Base-by-base conservation (phyloP, 192 early-diverging fungal genomes). In the Pilaira anomala region DNA sequence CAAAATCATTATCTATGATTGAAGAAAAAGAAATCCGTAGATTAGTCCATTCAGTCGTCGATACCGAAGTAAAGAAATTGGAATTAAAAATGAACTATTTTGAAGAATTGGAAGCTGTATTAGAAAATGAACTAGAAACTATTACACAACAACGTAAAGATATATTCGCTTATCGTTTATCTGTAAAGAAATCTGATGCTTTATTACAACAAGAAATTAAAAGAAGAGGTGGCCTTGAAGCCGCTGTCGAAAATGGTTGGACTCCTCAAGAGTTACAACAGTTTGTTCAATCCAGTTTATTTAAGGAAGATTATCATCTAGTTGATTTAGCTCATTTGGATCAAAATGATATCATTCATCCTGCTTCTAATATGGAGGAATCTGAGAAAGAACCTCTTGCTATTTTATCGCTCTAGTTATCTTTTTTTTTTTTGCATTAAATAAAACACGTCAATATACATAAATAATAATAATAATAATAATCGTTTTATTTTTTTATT, bases 71-170 rank as follows among this genome's bases (percentile, higher is more conserved):
- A 55, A 82, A 83, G 70, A 96, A 97, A 72, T 63, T 98, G 54
- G 89, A 94, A 61, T 79, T 93, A 22, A 99, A 99, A 74, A 83
- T 98, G 85, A 75, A 82, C 62, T 92, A 97, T 73, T 95, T 99
- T 71, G 87, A 95, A 45, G 91, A 96, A 68, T 67, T 98, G 55
- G 97, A 97, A 72, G 79, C 76, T 16, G 77, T 95, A 3, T 70
- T 99, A 12, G 96, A 97, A 55, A 78, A 80, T n/a, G 96, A 99
- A 76, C 78, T 89, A 67, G 78, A 81, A 58, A 89, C 94, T 18
- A 71, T 98, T 9, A 90, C 88, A 58, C 63, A 75, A 11, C 86
- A 90, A 69, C 78, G 84, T 19, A 79, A 87, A 36, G 66, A 74
- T 29, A 67, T 92, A 18, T 87, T 79, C 63, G 49, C 74, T 26